Evolutionary conservation across 2,329 filamentous ascomycete genomes (phyloP).

Genomic region (Penicillium psychrosexuale): DNA sequence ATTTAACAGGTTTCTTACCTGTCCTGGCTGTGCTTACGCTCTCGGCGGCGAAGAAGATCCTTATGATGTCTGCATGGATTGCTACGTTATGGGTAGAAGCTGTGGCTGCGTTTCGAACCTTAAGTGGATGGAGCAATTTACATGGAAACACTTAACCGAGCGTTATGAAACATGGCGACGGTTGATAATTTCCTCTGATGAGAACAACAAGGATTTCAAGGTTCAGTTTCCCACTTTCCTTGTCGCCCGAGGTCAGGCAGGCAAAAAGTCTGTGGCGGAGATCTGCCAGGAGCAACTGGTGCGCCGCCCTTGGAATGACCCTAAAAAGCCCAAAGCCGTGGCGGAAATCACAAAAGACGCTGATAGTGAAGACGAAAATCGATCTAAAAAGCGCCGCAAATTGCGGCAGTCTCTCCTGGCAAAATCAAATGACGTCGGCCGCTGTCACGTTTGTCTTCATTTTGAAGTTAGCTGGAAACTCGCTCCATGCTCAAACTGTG

Average conservation of each 20-base stretch:
- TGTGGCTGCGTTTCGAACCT: constrained; percentile 83
- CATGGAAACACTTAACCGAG: constrained; percentile 71
- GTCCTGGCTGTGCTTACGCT: constrained; percentile 72
- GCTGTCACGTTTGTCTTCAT: constrained; percentile 80
- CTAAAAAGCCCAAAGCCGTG: constrained; percentile 57
- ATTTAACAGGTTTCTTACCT: constrained; percentile 94
- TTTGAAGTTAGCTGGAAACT: constrained; percentile 81
- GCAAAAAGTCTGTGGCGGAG: constrained; percentile 79
- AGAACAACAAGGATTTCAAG: constrained; percentile 54
- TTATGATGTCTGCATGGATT: constrained; percentile 98
- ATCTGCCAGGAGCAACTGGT: constrained; percentile 90
- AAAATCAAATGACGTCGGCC: constrained; percentile 49
- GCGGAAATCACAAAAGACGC: constrained; percentile 28
- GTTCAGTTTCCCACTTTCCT: constrained; percentile 60
- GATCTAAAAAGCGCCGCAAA: constrained; percentile 63
- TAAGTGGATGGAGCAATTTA: constrained; percentile 90
- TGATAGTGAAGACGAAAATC: constrained; percentile 54
- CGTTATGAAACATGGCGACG: constrained; percentile 81
- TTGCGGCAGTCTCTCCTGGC: constrained; percentile 49
- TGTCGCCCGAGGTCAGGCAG: constrained; percentile 62
- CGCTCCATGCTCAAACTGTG: constrained; percentile 73
- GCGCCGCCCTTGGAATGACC: constrained; percentile 76
- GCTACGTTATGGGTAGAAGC: constrained; percentile 94
- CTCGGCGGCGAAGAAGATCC: constrained; percentile 70
- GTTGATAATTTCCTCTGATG: constrained; percentile 71